Evolutionary conservation across 345 rosid species (phyloP), one percentile per base, ranked within the genome.

Genomic region (Ricinus communis): DNA sequence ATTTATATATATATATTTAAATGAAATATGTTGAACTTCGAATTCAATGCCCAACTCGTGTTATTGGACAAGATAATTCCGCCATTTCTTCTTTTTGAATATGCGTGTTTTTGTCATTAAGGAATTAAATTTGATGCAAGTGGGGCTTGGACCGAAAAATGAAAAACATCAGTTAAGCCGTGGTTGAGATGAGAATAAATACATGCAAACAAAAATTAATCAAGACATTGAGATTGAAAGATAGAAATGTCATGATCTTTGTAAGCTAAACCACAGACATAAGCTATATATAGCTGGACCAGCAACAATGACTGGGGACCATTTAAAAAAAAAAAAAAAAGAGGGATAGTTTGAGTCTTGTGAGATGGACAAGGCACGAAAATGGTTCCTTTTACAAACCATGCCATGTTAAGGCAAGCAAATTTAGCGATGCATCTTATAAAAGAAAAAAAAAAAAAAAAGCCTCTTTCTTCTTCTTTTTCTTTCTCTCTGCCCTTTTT

Each of bases 181-280:
- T 62, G 74, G 69, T 27, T 65, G 24, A 65, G 72, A 82, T 27
- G 63, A 68, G 66, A 75, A 62, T 53, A 61, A 70, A 76, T 68
- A 69, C 38, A 81, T 31, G 69, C 45, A 72, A 75, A 82, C 85
- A 78, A 56, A 68, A 64, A 59, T 13, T 66, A 77, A 80, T 72
- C 0, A 31, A 69, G 61, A 68, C 75, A 22, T 30, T 40, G 71
- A 70, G 69, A 79, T 54, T 68, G 73, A 77, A 79, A 80, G 76
- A 71, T 64, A 67, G 79, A 54, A 65, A 73, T 61, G 83, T 83
- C 79, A 70, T 62, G 77, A 71, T 80, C 81, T 38, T 66, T 87
- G 90, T 81, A 60, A 87, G 84, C 82, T 71, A 78, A 86, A 87
- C 88, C 68, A 73, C 90, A 79, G 90, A 87, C 91, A 87, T 6